These are phyloP conservation scores for Aureobasidium subglaciale DNA, from an alignment of 2,329 filamentous ascomycete genomes.

Conservation along the genomic window DNA sequence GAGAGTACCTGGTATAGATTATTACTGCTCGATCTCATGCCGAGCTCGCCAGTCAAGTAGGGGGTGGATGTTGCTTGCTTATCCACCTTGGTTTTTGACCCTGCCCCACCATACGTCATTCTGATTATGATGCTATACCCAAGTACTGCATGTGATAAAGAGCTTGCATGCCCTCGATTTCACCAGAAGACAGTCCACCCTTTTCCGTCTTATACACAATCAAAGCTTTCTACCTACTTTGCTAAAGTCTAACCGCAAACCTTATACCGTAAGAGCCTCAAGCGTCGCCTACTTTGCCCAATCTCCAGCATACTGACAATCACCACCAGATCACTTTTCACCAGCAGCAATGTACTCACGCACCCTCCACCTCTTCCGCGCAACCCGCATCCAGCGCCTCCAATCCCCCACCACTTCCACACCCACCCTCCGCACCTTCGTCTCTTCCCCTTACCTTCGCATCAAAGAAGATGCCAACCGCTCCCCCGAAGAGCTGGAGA, in stretches of 20 bases:
- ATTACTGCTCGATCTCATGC: too few species aligned
- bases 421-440: conserved; percentile 20
- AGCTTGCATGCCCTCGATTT: neutral
- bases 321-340: neutral
- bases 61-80: neutral
- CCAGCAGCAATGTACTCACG: conserved; percentile 1
- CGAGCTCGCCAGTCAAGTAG: too few species aligned
- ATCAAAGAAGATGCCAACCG: conserved; percentile 34
- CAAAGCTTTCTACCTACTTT: neutral
- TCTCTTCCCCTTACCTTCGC: conserved; percentile 21
- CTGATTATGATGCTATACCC: neutral
- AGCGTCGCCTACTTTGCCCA: neutral
- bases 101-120: conserved; percentile 1
- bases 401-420: neutral
- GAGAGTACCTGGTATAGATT: too few species aligned
- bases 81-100: neutral
- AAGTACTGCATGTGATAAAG: neutral
- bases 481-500: conserved; percentile 34
- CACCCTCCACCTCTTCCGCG: neutral
- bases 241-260: neutral
- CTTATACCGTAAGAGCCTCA: neutral
- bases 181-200: neutral
- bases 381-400: conserved; percentile 3
- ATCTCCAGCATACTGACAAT: neutral
- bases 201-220: neutral